Base-by-base conservation (phyloP, 306 rosid genomes). In the Dryas drummondii region DNA sequence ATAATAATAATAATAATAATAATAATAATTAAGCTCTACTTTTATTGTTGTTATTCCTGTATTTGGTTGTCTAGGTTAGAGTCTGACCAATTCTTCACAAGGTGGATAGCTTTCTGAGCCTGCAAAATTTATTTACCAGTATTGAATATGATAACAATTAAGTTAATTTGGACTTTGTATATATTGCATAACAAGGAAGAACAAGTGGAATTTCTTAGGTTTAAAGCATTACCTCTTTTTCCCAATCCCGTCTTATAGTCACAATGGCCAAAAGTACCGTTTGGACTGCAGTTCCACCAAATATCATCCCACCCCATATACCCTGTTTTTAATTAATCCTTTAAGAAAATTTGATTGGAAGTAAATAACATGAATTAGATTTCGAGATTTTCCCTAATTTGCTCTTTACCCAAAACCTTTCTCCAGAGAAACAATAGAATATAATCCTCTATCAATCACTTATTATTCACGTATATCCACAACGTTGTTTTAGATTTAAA, bases 221-320 rank as follows among this genome's bases (percentile, higher is more conserved):
- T 41, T 22, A 40, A 27, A 27, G 2, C 45, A 32, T 81, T 81
- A 89, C 97, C 91, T 91, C 87, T 0, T 82, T 87, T 56, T 87
- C 83, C 96, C 97, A 91, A 72, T 91, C 83, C 61, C 83, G 71
- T 64, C 87, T 72, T 7, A 58, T 44, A 2, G 87, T 83, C 10
- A 89, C n/a, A 32, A 83, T 70, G 44, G 78, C 63, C 13, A 87
- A 75, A 62, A 88, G 73, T 42, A 91, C 27, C 0, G 96, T 91
- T 52, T 91, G 97, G 2, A 82, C 6, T 37, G 84, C 85, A 0
- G 96, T 91, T 45, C 97, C 97, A 6, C 97, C 97, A 0, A 89
- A 83, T n/a, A 91, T 86, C 97, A 91, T 89, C 11, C 96, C 93
- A 26, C 88, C 89, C 97, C 97, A 91, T 0, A 89, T 80, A 27